Base-by-base conservation (phyloP, 1,284 basidiomycete genomes). In the Dichomitus squalens region DNA sequence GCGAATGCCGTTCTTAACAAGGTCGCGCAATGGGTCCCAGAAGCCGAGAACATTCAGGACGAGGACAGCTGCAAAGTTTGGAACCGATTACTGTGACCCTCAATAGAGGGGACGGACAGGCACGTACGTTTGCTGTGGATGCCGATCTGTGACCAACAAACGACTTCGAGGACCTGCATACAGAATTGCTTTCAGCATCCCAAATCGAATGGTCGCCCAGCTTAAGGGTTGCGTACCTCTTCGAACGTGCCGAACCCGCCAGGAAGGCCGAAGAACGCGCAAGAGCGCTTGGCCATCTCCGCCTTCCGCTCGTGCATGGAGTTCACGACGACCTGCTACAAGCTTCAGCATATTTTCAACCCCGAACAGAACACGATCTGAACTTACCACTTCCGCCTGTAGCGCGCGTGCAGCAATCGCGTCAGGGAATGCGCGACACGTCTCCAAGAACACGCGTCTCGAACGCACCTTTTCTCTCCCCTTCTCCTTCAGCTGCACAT, bases 171-270 rank as follows among this genome's bases (percentile, higher is more conserved):
- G 23, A 95, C 77, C 89, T 92, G 61, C 18, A n/a, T 39, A 35
- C 39, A 33, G 29, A 16, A 47, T 5, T 4, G 14, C 18, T 5
- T 20, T 29, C 14, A 6, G 5, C 9, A 27, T 4, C 3, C 18
- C n/a, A 18, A 33, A 11, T 20, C 7, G 36, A 9, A 14, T 20
- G 16, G 41, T 25, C 7, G 9, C 29, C 23, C 39, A 0, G 20
- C 16, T 16, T 9, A 20, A 43, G n/a, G 18, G 16, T 6, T 8
- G 51, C 68, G 21, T 50, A 90, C 90, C 80, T 97, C 95, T 72
- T 97, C 95, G 64, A 93, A 93, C 0, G 94, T 96, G 16, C 95
- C 95, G 68, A 86, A 96, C 0, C 95, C 95, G 34, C 95, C 95
- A 5, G 95, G 95, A 11, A 97, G 79, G 16, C 87, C 91, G 49